These are phyloP conservation scores for Agrostemma githago DNA, from an alignment of 148 eudicot species.

Conservation along the genomic window DNA sequence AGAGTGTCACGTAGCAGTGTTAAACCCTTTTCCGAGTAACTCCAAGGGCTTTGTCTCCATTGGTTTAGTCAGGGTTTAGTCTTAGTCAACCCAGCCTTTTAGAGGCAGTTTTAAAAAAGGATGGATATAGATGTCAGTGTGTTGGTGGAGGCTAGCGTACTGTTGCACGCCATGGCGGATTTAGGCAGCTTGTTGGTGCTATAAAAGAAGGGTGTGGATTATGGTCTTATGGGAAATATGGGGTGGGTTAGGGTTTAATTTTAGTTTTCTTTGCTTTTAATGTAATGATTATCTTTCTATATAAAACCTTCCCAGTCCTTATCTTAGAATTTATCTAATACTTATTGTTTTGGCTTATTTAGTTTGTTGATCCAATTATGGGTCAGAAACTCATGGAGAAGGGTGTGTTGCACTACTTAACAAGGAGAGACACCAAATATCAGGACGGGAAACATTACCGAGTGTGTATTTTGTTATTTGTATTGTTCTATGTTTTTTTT, in stretches of 20 bases:
- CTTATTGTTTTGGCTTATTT: slow-evolving; percentile 26
- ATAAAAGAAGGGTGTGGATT: not conserved
- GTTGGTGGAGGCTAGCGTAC: not conserved
- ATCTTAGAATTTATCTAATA: not conserved
- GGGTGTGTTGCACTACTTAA: slow-evolving; percentile 41
- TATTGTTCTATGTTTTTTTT: not conserved
- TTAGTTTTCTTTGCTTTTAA: too few species aligned
- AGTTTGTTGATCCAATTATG: slow-evolving; percentile 49
- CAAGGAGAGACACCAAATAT: slow-evolving; percentile 59
- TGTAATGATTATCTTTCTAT: not conserved
- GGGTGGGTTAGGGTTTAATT: not conserved
- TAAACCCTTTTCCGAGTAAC: not conserved
- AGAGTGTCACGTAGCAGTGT: not conserved
- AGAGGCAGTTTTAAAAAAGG: too few species aligned
- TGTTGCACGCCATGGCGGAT: not conserved
- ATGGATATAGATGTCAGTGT: too few species aligned
- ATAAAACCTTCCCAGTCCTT: not conserved
- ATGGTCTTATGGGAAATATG: not conserved
- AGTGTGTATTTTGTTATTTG: slow-evolving; percentile 33
- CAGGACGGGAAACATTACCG: slow-evolving; percentile 70
- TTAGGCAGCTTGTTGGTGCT: not conserved
- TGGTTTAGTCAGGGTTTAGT: not conserved
- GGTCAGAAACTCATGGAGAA: slow-evolving; percentile 42
- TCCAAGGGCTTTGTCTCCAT: not conserved
- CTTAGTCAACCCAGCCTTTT: not conserved